Conservation (phyloP, 2,329 filamentous ascomycete genomes). For the Cryphonectria radicalis region DNA sequence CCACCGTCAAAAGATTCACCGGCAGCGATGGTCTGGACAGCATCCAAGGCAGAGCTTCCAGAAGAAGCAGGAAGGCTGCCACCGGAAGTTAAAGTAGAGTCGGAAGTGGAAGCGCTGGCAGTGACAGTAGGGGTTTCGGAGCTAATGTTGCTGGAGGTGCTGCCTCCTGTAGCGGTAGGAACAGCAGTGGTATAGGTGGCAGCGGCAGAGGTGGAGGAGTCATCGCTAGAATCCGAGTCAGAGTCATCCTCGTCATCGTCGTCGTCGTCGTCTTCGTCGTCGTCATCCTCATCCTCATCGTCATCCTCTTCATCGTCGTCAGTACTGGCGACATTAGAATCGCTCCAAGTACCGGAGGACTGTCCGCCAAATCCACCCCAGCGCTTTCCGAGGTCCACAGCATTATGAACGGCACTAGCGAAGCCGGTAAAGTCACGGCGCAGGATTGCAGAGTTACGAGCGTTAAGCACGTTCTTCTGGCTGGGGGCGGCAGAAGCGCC, state of each 20-base stretch:
- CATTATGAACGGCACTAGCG: background rate
- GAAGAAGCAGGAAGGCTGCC: constrained; percentile 24
- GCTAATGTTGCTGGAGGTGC: background rate
- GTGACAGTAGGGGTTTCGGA: background rate
- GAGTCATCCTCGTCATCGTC: background rate
- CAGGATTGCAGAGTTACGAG: background rate
- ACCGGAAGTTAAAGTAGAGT: constrained; percentile 6
- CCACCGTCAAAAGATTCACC: constrained; percentile 37
- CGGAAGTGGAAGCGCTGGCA: background rate
- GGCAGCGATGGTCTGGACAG: constrained; percentile 27
- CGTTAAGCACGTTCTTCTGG: background rate
- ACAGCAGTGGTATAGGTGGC: background rate
- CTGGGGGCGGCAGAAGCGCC: background rate
- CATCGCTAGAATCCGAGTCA: background rate
- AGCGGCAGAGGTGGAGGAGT: background rate
- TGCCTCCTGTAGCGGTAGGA: background rate
- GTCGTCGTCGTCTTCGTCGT: background rate
- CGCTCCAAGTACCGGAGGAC: background rate
- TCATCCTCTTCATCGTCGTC: constrained; percentile 1
- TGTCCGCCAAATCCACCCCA: background rate
- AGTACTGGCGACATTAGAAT: background rate
- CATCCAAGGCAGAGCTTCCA: constrained; percentile 21
- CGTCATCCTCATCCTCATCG: background rate
- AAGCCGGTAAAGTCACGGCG: background rate
- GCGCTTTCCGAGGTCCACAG: background rate